Base-by-base conservation (phyloP, 129 eudicot species). In the Solidago caesia region DNA sequence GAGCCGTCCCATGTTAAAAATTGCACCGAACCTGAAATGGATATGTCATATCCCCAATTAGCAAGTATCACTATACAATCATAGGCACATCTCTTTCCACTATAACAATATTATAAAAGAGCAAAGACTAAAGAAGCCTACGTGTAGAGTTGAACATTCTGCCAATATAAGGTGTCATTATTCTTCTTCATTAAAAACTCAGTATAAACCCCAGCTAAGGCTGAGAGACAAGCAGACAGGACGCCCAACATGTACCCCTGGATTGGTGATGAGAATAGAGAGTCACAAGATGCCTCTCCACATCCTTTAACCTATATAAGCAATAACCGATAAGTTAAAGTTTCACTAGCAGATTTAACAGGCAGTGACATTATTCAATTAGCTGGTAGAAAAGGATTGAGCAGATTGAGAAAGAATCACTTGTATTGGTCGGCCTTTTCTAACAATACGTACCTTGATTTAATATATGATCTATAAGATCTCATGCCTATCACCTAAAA, bases 211-310 rank as follows among this genome's bases (percentile, higher is more conserved):
- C 99, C 99, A 75, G 99, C 99, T 59, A 89, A 79, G 14, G 99
- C 99, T 33, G 99, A 95, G 70, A 95, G 97, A 84, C 99, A 95
- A 58, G 97, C 97, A 68, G 97, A 95, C 78, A 95, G 68, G 67
- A 89, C 70, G 0, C 99, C 98, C 74, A 90, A 74, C 91, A 86
- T 79, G 82, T 94, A 94, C 71, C 98, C 98, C 73, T 91, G 96
- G 84, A 94, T 85, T 70, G 98, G 98, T 5, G 98, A 87, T 67
- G 98, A 94, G 79, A 94, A 88, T 41, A 90, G 84, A 6, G 98
- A 94, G 64, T 90, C 87, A 74, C 98, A 90, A 8, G 96, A 88
- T 70, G 92, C 82, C 80, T 87, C 96, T 79, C 98, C 98, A 75
- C 98, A 94, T 69, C 97, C 98, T 85, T 88, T 94, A 53, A 94